Evolutionary conservation across 2,329 filamentous ascomycete species (phyloP), one percentile per base, ranked within the genome.

Genomic region (Aspergillus hortae): DNA sequence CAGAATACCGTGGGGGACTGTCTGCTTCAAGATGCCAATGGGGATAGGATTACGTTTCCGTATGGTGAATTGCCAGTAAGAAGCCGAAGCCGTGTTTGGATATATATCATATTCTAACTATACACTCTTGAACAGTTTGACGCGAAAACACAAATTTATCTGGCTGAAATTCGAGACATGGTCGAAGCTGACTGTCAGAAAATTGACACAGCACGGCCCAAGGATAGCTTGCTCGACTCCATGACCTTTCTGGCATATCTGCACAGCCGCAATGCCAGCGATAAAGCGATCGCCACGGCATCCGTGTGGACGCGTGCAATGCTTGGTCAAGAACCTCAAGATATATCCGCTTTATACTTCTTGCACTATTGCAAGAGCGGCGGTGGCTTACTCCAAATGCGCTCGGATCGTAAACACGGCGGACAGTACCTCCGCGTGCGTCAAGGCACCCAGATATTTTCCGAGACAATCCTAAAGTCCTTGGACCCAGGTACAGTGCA

Each of bases 321-420:
- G 74, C 64, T 81, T 1, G 80, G 80, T 1, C 64, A 74, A 1
- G 77, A 82, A 32, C 73, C 80, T 0, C 53, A 49, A 1, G 78
- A 83, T 11, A 59, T 82, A 4, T 77, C 74, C 6, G 80, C 80
- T 0, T 61, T 80, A 1, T 83, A 69, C 59, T 82, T 84, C 57
- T 68, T 85, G 19, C 72, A 81, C 58, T 83, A 84, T 66, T 79
- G 77, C 70, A 77, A 76, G 56, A 74, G 72, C 10, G 78, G 78
- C 2, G 75, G 75, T 4, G 81, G 82, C 0, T 66, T 84, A 2
- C 52, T 79, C 52, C 68, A 74, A 42, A 80, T 84, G 74, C 70
- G 78, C 0, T 80, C 79, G 1, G 81, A 84, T 57, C 60, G 68
- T 19, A 77, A 79, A 51, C 59, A 74, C 40, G 82, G 81, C 4